Evolutionary conservation across 2,329 filamentous ascomycete genomes (phyloP).

Genomic region (Simplicillium sp.): DNA sequence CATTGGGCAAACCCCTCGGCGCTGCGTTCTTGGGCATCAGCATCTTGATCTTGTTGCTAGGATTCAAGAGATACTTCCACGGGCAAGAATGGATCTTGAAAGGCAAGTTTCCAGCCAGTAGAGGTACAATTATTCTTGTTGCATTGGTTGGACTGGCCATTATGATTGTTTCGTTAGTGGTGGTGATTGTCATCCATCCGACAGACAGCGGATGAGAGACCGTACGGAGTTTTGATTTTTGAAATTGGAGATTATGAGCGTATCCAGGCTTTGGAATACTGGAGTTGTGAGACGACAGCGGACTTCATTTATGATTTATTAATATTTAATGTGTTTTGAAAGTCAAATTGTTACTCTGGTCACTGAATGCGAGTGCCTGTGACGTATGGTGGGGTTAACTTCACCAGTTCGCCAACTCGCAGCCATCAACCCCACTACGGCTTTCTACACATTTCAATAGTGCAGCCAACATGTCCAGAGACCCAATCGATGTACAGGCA

Average conservation of each 20-base stretch:
- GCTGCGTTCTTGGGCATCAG: slow-evolving; percentile 68
- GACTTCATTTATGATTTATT: no score
- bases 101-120: slow-evolving; percentile 71
- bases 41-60: slow-evolving; percentile 65
- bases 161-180: slow-evolving; percentile 50
- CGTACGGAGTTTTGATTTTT: neutral
- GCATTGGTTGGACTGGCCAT: slow-evolving; percentile 54
- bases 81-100: slow-evolving; percentile 70
- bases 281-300: no score
- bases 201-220: slow-evolving; percentile 1
- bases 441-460: slow-evolving; percentile 1
- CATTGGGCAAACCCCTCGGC: slow-evolving; percentile 64
- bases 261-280: no score
- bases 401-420: neutral
- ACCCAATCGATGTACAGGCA: slow-evolving; percentile 49
- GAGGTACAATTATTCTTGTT: slow-evolving; percentile 65
- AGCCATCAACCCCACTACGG: neutral
- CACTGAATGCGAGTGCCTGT: no score
- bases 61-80: slow-evolving; percentile 71
- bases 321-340: no score
- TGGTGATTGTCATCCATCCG: slow-evolving; percentile 48
- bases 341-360: neutral
- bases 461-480: slow-evolving; percentile 12
- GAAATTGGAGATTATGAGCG: neutral
- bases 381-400: neutral